Evolutionary conservation across 106 monocot genomes (phyloP), one percentile per base, ranked within the genome.

Genomic region (Apostasia shenzhenica): DNA sequence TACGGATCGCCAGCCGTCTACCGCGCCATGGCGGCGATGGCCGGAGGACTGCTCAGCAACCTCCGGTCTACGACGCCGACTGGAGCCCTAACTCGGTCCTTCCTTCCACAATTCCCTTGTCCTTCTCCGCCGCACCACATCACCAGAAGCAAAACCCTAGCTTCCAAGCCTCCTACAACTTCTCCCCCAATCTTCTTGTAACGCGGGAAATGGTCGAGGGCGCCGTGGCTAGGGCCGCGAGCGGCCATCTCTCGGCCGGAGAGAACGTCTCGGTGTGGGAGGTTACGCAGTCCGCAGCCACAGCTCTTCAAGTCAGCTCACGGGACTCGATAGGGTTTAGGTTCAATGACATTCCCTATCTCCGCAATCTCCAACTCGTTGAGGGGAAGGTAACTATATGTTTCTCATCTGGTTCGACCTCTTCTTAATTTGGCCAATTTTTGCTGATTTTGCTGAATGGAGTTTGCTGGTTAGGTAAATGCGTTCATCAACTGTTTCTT

Each of bases 401-500:
- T 9, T 41, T 38, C 12, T 48, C 11, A 41, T 37, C 56, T 59
- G 41, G 50, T 12, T 10, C 39, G 3, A 1, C 66, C 6, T 10
- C 26, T 8, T 12, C 8, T 26, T 26, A 43, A 41, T 12, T 55
- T 43, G 42, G 10, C 50, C 26, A 0, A 26, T 26, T 26, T 26
- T 26, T 26, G 26, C 26, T 26, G 26, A 26, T 26, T 69, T 5
- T 26, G 38, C 5, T 41, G 5, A 40, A 26, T 26, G 26, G 26
- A 26, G 26, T 26, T 26, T 26, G 26, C 26, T 51, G 4, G 39
- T 54, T 47, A 78, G 78, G 67, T 78, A 39, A 78, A 78, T 42
- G 67, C 72, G 2, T 78, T 78, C 14, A 78, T 78, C 43, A 72
- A 72, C 60, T 72, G 78, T 59, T 78, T 78, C 55, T 72, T 78